These are phyloP conservation scores for Lotus japonicus DNA, from an alignment of 306 rosid genomes.

Conservation along the genomic window DNA sequence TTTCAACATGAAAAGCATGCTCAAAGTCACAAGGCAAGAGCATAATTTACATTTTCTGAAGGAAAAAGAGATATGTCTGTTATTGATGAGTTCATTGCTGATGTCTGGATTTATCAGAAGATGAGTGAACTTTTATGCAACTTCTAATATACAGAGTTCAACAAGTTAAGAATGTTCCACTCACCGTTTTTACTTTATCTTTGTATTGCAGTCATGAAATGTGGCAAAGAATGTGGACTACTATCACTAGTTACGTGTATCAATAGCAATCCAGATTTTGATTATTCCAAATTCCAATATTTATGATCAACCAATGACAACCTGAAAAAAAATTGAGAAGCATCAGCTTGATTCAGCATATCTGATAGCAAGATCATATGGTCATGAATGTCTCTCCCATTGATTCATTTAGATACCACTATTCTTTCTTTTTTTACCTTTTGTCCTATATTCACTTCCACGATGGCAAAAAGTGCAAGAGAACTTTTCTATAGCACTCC, in stretches of 20 bases:
- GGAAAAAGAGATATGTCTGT: not conserved
- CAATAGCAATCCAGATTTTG: conserved; percentile 19
- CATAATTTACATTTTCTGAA: too few species aligned
- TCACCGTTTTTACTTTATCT: not conserved
- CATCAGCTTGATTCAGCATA: not conserved
- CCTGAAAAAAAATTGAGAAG: not conserved
- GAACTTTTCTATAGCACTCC: conserved; percentile 8
- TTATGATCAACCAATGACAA: not conserved
- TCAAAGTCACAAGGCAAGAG: too few species aligned
- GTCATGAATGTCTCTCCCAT: not conserved
- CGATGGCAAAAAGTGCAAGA: conserved; percentile 20
- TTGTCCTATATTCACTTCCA: conserved; percentile 19
- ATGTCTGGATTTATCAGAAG: not conserved
- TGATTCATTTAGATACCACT: not conserved
- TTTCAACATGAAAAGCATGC: too few species aligned
- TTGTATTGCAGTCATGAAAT: conserved; percentile 1
- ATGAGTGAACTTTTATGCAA: too few species aligned
- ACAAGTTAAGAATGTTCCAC: not conserved
- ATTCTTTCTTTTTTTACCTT: not conserved
- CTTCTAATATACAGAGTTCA: not conserved
- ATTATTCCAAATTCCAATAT: conserved; percentile 25
- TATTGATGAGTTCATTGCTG: not conserved
- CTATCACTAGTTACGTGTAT: not conserved
- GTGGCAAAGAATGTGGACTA: not conserved
- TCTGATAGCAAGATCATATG: not conserved